These are phyloP conservation scores for Metschnikowia continentalis DNA, from an alignment of 805 yeast species.

Conservation along the genomic window DNA sequence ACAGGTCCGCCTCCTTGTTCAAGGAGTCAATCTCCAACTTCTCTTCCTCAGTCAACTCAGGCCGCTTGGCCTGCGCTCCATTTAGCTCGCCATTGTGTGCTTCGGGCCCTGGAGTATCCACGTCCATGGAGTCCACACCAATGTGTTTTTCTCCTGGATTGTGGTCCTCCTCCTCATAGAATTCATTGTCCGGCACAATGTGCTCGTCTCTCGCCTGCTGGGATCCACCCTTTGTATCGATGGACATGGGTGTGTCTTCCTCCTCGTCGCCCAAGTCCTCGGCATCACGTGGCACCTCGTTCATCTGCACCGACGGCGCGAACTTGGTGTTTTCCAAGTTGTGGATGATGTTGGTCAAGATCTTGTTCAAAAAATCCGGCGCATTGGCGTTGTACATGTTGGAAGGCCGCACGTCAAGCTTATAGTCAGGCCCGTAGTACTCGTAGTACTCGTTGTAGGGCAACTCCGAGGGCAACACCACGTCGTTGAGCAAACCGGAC, in stretches of 20 bases:
- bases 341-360: slow-evolving; percentile 67
- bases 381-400: slow-evolving; percentile 96
- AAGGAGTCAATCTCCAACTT: slow-evolving; percentile 35
- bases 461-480: slow-evolving; percentile 66
- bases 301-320: slow-evolving; percentile 96
- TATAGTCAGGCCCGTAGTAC: slow-evolving; percentile 95
- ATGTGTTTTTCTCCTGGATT: slow-evolving; percentile 35
- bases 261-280: slow-evolving; percentile 84
- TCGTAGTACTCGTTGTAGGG: slow-evolving; percentile 97
- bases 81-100: background rate
- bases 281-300: slow-evolving; percentile 81
- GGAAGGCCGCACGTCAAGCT: slow-evolving; percentile 89
- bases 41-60: slow-evolving; percentile 34
- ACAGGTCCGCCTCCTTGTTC: slow-evolving; percentile 19
- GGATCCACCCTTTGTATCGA: slow-evolving; percentile 89
- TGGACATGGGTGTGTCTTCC: slow-evolving; percentile 74
- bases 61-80: slow-evolving; percentile 1
- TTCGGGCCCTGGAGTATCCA: slow-evolving; percentile 1
- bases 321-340: slow-evolving; percentile 87
- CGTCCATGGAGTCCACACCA: slow-evolving; percentile 8
- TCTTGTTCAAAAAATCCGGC: slow-evolving; percentile 85
- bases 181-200: slow-evolving; percentile 72
- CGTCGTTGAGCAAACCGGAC: slow-evolving; percentile 81
- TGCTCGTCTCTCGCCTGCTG: slow-evolving; percentile 75
- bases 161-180: slow-evolving; percentile 61